Conservation (phyloP, 2,329 filamentous ascomycete genomes). For the Emergomyces orientalis region DNA sequence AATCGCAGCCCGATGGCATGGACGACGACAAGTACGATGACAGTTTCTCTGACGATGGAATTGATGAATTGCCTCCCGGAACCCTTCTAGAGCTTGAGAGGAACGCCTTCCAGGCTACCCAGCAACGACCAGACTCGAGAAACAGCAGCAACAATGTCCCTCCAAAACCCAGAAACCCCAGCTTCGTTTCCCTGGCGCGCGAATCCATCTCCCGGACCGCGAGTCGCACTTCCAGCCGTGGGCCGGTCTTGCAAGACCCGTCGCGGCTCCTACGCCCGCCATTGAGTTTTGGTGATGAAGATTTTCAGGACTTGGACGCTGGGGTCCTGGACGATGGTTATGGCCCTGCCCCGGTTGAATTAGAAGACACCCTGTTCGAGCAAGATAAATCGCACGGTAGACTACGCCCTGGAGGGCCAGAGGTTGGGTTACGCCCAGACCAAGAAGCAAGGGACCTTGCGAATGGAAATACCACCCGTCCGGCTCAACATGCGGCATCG, state of each 20-base stretch:
- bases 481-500: neutral
- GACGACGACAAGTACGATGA: slow-evolving; percentile 40
- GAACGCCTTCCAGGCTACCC: slow-evolving; percentile 36
- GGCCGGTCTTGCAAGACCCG: slow-evolving; percentile 10
- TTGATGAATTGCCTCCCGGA: slow-evolving; percentile 37
- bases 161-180: slow-evolving; percentile 7
- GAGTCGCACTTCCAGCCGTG: slow-evolving; percentile 3
- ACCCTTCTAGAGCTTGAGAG: slow-evolving; percentile 39
- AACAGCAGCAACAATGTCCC: slow-evolving; percentile 1
- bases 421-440: neutral
- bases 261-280: slow-evolving; percentile 19
- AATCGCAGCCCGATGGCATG: slow-evolving; percentile 30
- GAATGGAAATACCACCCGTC: neutral
- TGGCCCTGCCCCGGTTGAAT: slow-evolving; percentile 19
- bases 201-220: slow-evolving; percentile 7
- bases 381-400: neutral
- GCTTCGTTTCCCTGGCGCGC: slow-evolving; percentile 1
- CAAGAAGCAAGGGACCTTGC: neutral
- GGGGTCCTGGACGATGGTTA: slow-evolving; percentile 34
- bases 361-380: slow-evolving; percentile 12
- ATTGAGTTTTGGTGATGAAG: slow-evolving; percentile 35
- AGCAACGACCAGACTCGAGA: slow-evolving; percentile 19
- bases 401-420: neutral
- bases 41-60: slow-evolving; percentile 40
- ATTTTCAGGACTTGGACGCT: slow-evolving; percentile 37